Base-by-base conservation (phyloP, 768 basidiomycete species). In the Boletales sp. region DNA sequence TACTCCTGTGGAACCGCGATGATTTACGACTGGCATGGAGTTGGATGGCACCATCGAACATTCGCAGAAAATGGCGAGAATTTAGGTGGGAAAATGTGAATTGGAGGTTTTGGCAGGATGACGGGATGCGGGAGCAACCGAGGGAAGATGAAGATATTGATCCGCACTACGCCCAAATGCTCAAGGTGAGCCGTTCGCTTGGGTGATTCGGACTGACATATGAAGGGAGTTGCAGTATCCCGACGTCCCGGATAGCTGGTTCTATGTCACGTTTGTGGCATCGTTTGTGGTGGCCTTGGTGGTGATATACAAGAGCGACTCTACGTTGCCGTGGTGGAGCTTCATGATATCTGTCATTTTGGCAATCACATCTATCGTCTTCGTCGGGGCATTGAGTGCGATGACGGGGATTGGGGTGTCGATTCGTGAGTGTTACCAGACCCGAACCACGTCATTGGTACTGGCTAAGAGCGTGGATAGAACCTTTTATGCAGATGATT, bases 291-390 rank as follows among this genome's bases (percentile, higher is more conserved):
- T 81, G 64, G 80, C 79, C 0, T 72, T 83, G 69, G 74, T 75
- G 5, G 76, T 77, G 7, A 69, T 76, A 51, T 83, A 83, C 62
- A 75, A 76, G 37, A 77, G 74, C 15, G 53, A 74, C 45, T 78
- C 81, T 9, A 77, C 74, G 6, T 62, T 84, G 32, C 81, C 82
- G 7, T 82, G 82, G 82, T 82, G 79, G 78, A 78, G 73, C 6
- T 64, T 81, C 47, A 67, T 79, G 48, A 73, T 83, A 19, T 71
- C 74, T 15, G 59, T 85, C 24, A 62, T 82, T 34, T 66, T 86
- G 46, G 74, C 81, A 0, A 57, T 68, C 2, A 51, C 79, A 32
- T 79, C 75, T 54, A 60, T 80, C 42, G 72, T 80, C 6, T 78
- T 84, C 64, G 70, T 81, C 44, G 72, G 77, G 13, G 77, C 81